Percentiles rank a stretch among this genome's conserved stretches.
Conservation (phyloP, 2,329 filamentous ascomycete genomes). For the Fusarium sp. region DNA sequence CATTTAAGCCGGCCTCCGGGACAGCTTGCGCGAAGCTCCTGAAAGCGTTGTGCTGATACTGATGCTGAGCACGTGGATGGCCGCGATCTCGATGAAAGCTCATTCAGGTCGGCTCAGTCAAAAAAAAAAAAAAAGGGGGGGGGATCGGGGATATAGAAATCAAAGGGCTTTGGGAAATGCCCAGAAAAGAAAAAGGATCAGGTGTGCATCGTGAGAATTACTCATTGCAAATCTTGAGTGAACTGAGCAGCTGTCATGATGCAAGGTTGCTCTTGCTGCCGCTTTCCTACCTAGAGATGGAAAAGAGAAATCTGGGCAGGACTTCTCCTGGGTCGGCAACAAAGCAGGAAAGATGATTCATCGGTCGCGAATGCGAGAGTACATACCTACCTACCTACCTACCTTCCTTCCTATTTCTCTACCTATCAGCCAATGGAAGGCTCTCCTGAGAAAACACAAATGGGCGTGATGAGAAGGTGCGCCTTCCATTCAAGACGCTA, state of each 20-base stretch:
- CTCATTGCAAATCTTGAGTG: background rate
- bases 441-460: background rate
- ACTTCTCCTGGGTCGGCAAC: background rate
- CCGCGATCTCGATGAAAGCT: slow-evolving; percentile 1
- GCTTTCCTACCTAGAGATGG: background rate
- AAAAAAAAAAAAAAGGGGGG: background rate
- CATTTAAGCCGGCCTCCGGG: background rate
- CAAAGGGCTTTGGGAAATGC: background rate
- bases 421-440: background rate
- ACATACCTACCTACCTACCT: background rate
- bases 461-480: background rate
- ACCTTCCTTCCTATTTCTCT: background rate
- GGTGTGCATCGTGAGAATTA: background rate
- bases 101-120: slow-evolving; percentile 12
- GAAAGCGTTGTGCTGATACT: background rate
- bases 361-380: background rate
- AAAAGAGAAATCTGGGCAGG: background rate
- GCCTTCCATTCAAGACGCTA: background rate
- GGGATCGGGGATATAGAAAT: background rate
- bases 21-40: background rate
- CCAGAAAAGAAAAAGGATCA: background rate
- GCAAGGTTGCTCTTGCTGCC: background rate
- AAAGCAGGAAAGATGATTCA: background rate
- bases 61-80: background rate
- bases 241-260: background rate